Base-by-base conservation (phyloP, 768 basidiomycete genomes). In the Boletus sp. region DNA sequence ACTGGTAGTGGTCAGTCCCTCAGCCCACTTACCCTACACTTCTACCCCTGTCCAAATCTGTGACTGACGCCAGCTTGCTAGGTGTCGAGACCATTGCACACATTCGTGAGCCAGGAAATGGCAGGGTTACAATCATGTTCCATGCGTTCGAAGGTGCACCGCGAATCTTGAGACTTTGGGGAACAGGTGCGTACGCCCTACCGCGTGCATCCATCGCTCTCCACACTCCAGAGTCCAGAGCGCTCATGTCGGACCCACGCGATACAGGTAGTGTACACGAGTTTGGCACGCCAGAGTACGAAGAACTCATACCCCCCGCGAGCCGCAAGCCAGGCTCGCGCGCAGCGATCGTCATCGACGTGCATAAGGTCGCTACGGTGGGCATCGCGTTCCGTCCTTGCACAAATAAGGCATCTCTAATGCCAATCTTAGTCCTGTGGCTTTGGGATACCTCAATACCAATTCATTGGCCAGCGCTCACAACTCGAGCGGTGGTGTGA, bases 81-180 rank as follows among this genome's bases (percentile, higher is more conserved):
- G 82, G 83, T 9, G 63, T 78, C 39, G 85, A 85, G 67, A 86
- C 83, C 0, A 78, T 85, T 42, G 73, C 85, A 2, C 85, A 87
- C 60, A 48, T 86, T 35, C 76, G 80, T n/a, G 84, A 87, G 62
- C 64, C 71, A 0, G 71, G 71, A 56, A 87, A 87, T 60, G 80
- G 78, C 1, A 72, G 86, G 17, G 78, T 87, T 33, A 86, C 85
- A 0, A 73, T 87, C 55, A 67, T 87, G 67, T 86, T 88, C 70
- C 75, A 73, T 56, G 83, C 83, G 0, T 86, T 87, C 47, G 79
- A 83, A 42, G 85, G 84, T 3, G 78, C 81, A 0, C 83, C 85
- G 0, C 77, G 77, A 17, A 84, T 86, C 60, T 64, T 79, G n/a
- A 75, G 85, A 20, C 71, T 87, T 12, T 88, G 81, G 64, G 85